A percentile compares a stretch with the other conserved stretches of the same genome.
Evolutionary conservation across 768 basidiomycete species (phyloP).

Genomic region (Phylloporus sp.): DNA sequence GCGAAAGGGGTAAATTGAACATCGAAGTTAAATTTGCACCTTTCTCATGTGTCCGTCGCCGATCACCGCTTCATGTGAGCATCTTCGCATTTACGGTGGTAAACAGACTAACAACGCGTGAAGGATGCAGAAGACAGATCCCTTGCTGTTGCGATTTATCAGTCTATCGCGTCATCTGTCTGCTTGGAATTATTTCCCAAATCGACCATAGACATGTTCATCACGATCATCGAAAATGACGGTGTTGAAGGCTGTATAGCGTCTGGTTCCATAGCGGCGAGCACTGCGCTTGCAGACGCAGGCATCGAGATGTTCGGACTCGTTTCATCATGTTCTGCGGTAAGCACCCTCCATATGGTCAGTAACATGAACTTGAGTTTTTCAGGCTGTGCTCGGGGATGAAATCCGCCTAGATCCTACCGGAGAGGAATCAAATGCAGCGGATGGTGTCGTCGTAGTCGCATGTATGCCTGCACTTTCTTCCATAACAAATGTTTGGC

Average conservation of each 20-base stretch:
- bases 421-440: constrained; percentile 54
- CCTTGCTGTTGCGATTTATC: constrained; percentile 77
- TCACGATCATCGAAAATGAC: constrained; percentile 89
- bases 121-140: constrained; percentile 95
- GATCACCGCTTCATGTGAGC: constrained; percentile 83
- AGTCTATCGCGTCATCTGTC: constrained; percentile 79
- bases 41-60: constrained; percentile 75
- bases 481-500: constrained; percentile 82
- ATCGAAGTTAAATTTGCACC: constrained; percentile 97
- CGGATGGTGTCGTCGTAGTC: constrained; percentile 68
- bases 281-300: constrained; percentile 87
- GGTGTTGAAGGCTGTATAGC: constrained; percentile 87
- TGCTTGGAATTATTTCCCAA: constrained; percentile 92
- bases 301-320: constrained; percentile 90
- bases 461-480: constrained; percentile 87
- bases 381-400: constrained; percentile 52
- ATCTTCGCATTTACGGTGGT: background rate
- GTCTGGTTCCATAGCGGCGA: constrained; percentile 81
- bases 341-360: constrained; percentile 32
- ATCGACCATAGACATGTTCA: constrained; percentile 86
- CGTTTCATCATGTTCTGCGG: constrained; percentile 79
- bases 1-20: constrained; percentile 83
- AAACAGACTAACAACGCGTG: constrained; percentile 1
- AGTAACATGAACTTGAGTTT: constrained; percentile 2
- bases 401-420: constrained; percentile 81